These are phyloP conservation scores for Cetradonia linearis DNA, from an alignment of 495 filamentous ascomycete species.

Conservation along the genomic window DNA sequence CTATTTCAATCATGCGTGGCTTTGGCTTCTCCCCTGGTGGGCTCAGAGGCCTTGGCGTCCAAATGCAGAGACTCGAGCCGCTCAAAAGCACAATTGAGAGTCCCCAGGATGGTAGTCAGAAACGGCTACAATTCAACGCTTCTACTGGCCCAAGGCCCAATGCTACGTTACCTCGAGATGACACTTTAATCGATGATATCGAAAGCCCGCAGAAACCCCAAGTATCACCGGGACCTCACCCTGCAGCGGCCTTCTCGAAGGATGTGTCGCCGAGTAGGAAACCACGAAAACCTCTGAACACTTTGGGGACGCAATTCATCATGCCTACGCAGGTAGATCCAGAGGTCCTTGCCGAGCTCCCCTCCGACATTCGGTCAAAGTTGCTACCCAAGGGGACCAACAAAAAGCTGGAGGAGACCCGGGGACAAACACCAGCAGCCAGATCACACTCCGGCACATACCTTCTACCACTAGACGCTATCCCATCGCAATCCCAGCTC, in stretches of 20 bases:
- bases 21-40: conserved; percentile 82
- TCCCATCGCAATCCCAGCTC: conserved; percentile 48
- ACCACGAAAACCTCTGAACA: conserved; percentile 59
- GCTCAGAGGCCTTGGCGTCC: conserved; percentile 76
- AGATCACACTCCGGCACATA: conserved; percentile 26
- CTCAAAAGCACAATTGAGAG: conserved; percentile 42
- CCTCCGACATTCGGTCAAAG: conserved; percentile 65
- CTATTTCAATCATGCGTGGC: conserved; percentile 69
- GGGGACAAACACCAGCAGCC: conserved; percentile 30
- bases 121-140: conserved; percentile 48
- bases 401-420: conserved; percentile 30
- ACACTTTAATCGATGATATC: conserved; percentile 43
- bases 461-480: conserved; percentile 17
- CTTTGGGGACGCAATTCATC: conserved; percentile 77
- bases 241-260: conserved; percentile 42
- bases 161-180: conserved; percentile 25
- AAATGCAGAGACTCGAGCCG: conserved; percentile 84
- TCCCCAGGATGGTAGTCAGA: conserved; percentile 50
- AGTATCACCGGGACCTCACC: conserved; percentile 35
- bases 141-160: conserved; percentile 24
- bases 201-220: conserved; percentile 60
- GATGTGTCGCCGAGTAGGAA: conserved; percentile 44
- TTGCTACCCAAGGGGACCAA: conserved; percentile 42
- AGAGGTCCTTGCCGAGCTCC: conserved; percentile 63
- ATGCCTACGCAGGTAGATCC: conserved; percentile 72